Evolutionary conservation across 2,329 filamentous ascomycete genomes (phyloP), one percentile per base, ranked within the genome.

Genomic region (Trichophyton simii): DNA sequence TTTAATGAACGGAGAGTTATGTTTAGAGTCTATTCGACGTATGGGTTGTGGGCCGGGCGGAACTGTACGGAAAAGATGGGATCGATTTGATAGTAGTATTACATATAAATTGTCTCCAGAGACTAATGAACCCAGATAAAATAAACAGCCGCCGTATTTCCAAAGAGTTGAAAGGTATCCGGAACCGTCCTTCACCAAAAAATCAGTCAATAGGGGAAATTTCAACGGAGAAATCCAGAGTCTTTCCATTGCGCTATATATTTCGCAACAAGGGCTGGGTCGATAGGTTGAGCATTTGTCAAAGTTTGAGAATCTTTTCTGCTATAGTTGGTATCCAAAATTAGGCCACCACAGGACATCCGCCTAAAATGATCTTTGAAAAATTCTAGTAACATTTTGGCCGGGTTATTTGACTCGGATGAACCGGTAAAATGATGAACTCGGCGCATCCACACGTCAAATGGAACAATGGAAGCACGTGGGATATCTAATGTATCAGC

Each of bases 301-400:
- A 79, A 61, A 0, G 71, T 72, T 18, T 65, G 34, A 0, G 77
- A 79, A 66, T 78, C 72, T 63, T 74, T 68, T 1, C 58, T 60
- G 2, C 68, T 66, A 31, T 71, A 70, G 9, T 65, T 61, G 0
- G 73, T 76, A 59, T 72, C 76, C 52, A 80, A 46, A 0, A 79
- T 31, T 2, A 80, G 60, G 0, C 75, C 76, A 6, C 76, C 77
- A 64, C 77, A 79, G 0, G 73, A 74, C 77, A 80, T 80, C 28
- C 76, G 71, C 31, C 71, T 55, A 25, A 70, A 74, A n/a, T 73
- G 68, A 13, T 65, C 62, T 9, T 69, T 68, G 57, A 73, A 60
- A 65, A 73, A 74, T 20, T 72, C 70, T 2, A 68, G 60, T 61
- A 73, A 64, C 13, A 63, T 59, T 6, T 63, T 54, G 3, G 71